Percentiles rank a stretch among this genome's conserved stretches.
These are phyloP conservation scores for Venturia oleaginea DNA, from an alignment of 2,329 filamentous ascomycete species.

Conservation along the genomic window DNA sequence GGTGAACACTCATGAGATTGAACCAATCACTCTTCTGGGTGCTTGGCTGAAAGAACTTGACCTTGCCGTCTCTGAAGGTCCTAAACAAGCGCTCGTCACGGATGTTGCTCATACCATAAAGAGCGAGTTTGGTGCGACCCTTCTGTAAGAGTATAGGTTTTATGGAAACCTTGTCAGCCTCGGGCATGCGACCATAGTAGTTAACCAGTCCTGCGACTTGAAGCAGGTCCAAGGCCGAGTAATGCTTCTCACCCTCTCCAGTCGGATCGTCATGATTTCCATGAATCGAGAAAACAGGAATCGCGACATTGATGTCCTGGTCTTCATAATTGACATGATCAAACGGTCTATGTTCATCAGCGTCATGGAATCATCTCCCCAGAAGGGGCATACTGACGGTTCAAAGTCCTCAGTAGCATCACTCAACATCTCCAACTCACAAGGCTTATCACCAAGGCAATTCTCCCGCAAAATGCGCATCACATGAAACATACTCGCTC, in stretches of 20 bases:
- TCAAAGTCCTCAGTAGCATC: conserved; percentile 88
- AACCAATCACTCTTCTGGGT: conserved; percentile 86
- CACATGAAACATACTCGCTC: conserved; percentile 93
- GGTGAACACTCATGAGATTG: conserved; percentile 88
- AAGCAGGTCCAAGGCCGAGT: conserved; percentile 81
- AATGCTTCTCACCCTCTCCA: conserved; percentile 43
- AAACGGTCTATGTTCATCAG: conserved; percentile 48
- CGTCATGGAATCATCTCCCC: neutral
- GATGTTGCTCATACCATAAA: conserved; percentile 94
- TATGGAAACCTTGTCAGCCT: conserved; percentile 86
- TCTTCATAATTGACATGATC: conserved; percentile 97
- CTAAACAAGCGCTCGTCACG: conserved; percentile 90
- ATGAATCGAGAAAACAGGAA: conserved; percentile 96
- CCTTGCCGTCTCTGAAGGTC: conserved; percentile 85
- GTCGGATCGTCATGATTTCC: conserved; percentile 97
- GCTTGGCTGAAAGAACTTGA: conserved; percentile 83
- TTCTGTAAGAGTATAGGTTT: conserved; percentile 93
- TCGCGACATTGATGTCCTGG: conserved; percentile 90
- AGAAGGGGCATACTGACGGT: conserved; percentile 33
- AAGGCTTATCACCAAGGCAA: conserved; percentile 90
- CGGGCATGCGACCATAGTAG: conserved; percentile 86
- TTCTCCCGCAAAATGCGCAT: conserved; percentile 92
- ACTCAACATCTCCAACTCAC: conserved; percentile 87
- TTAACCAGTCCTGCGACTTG: conserved; percentile 89
- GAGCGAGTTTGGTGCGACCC: conserved; percentile 79